Evolutionary conservation across 257 asterid genomes (phyloP).

Genomic region (Perilla frutescens): DNA sequence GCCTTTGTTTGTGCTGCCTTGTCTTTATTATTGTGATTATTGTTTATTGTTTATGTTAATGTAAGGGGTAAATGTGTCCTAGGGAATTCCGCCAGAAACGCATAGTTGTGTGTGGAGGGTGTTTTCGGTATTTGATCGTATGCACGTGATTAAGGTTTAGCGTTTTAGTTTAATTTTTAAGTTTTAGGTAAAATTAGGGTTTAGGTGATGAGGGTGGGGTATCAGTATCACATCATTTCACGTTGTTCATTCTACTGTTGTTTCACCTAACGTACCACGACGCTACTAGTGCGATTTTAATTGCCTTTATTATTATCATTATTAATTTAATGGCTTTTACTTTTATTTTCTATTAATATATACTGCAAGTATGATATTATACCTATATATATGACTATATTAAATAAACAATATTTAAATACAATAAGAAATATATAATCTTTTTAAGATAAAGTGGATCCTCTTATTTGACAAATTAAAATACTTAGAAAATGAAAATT

Average conservation of each 20-base stretch:
- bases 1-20: constrained; percentile 20
- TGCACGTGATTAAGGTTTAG: constrained; percentile 25
- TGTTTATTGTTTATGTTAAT: too few relatives aligned
- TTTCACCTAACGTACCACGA: neutral
- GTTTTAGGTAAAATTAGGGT: constrained; percentile 34
- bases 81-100: constrained; percentile 34
- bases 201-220: constrained; percentile 32
- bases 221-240: constrained; percentile 28
- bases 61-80: constrained; percentile 40
- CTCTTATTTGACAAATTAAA: too few relatives aligned
- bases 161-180: neutral
- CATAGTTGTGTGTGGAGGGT: constrained; percentile 19
- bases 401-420: too few relatives aligned
- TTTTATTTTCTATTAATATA: neutral
- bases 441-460: neutral
- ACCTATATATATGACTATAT: too few relatives aligned
- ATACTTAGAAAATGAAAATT: neutral
- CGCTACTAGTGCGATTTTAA: too few relatives aligned
- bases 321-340: neutral
- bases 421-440: too few relatives aligned
- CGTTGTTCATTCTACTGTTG: too few relatives aligned
- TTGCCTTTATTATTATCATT: too few relatives aligned
- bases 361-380: too few relatives aligned
- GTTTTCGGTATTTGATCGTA: constrained; percentile 28
- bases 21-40: neutral